Conservation (phyloP, 352 stramenopile species). For the Pelagophyceae sp. region DNA sequence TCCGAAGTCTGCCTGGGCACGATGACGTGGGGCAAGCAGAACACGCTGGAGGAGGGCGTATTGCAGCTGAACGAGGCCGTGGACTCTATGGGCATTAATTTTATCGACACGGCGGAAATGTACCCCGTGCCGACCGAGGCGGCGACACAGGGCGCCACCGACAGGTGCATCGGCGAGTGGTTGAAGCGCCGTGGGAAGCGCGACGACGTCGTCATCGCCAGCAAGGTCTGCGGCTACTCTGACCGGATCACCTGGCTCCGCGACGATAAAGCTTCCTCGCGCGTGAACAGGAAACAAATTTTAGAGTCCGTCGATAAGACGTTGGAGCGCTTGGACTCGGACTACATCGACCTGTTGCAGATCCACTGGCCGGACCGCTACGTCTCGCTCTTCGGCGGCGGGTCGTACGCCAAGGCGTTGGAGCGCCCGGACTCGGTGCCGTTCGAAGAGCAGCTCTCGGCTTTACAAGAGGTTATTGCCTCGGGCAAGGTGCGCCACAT, state of each 20-base stretch:
- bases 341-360: slow-evolving; percentile 73
- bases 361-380: slow-evolving; percentile 68
- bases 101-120: slow-evolving; percentile 70
- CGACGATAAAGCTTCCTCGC: slow-evolving; percentile 30
- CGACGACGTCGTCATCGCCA: slow-evolving; percentile 53
- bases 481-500: slow-evolving; percentile 60
- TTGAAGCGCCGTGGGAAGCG: slow-evolving; percentile 45
- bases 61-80: slow-evolving; percentile 57
- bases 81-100: slow-evolving; percentile 69
- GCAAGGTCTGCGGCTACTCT: slow-evolving; percentile 52
- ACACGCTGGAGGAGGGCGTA: slow-evolving; percentile 57
- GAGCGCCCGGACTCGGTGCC: slow-evolving; percentile 39
- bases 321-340: slow-evolving; percentile 52
- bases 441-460: slow-evolving; percentile 60
- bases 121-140: slow-evolving; percentile 57
- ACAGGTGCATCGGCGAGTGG: slow-evolving; percentile 51
- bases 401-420: background rate
- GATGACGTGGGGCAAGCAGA: slow-evolving; percentile 57
- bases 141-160: slow-evolving; percentile 51
- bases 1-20: slow-evolving; percentile 57
- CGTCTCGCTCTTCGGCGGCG: slow-evolving; percentile 22
- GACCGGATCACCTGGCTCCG: slow-evolving; percentile 49
- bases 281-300: slow-evolving; percentile 39
- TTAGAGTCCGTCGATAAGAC: slow-evolving; percentile 56
- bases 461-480: slow-evolving; percentile 54